Evolutionary conservation across 768 basidiomycete species (phyloP), one percentile per base, ranked within the genome.

Genomic region (Pleurotus cornucopiae): DNA sequence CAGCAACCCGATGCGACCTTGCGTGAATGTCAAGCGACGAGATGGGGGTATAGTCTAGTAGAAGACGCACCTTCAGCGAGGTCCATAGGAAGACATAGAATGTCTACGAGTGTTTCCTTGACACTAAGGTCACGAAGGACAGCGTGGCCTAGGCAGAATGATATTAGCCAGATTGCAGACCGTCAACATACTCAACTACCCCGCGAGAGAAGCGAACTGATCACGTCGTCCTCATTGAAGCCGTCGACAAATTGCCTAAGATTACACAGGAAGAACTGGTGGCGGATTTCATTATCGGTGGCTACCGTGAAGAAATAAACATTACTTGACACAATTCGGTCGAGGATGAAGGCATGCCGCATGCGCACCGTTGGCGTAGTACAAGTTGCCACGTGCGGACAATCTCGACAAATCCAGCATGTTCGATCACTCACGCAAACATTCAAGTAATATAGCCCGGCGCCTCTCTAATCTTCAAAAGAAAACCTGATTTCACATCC

Each of bases 391-490:
- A 34, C 6, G 30, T 34, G 30, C 9, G 9, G 11, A 34, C n/a
- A 21, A 44, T 44, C 46, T 25, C 46, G 13, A 30, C 23, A 18
- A 38, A 53, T 53, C 38, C 51, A 53, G 51, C 20, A 53, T 53
- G 51, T 53, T 53, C 51, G 51, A 53, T 20, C 16, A 53, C 51
- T 21, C 25, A 18, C 14, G 11, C 48, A 4, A 13, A 49, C 48
- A 18, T 25, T n/a, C 34, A 18, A 34, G 23, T 26, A 49, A 49
- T 14, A 21, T 14, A 47, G 9, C 23, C 13, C 46, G 5, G 23
- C 46, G 13, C 21, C 20, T 16, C 11, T 20, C 11, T 46, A 5
- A 41, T 47, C 18, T 20, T 18, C 16, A 18, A 47, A 13, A 14
- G 18, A 16, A 18, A 23, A 47, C 21, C 23, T 9, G 48, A n/a